Percentiles rank a stretch among this genome's conserved stretches.
These are phyloP conservation scores for Tuber brumale DNA, from an alignment of 495 filamentous ascomycete genomes.

Conservation along the genomic window DNA sequence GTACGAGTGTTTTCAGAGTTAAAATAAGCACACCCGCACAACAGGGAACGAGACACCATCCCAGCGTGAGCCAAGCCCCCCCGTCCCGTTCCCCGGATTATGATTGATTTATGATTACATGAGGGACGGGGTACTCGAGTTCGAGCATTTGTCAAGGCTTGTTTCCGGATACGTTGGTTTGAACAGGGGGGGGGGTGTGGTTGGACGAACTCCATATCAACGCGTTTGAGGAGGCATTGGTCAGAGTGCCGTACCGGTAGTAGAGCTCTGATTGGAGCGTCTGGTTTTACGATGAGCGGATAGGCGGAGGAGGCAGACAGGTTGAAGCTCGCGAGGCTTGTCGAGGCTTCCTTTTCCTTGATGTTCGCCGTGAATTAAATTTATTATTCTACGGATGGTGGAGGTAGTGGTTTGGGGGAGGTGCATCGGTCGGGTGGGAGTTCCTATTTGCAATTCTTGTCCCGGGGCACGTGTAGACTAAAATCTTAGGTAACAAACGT, in stretches of 20 bases:
- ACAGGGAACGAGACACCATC: neutral
- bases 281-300: neutral
- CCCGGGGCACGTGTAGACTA: too few species aligned
- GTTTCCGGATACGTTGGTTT: neutral
- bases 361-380: neutral
- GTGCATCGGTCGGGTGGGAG: neutral
- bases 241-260: neutral
- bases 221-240: neutral
- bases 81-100: neutral
- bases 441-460: neutral
- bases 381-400: neutral
- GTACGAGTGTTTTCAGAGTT: neutral
- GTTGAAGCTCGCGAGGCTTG: neutral
- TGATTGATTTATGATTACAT: neutral
- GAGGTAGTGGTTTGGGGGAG: neutral
- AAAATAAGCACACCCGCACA: neutral
- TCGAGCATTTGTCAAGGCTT: neutral
- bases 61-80: neutral
- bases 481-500: neutral
- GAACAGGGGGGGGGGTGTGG: neutral
- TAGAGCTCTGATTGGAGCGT: neutral
- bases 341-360: neutral
- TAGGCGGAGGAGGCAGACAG: neutral
- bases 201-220: neutral
- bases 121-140: neutral